These are phyloP conservation scores for Castanospermum australe DNA, from an alignment of 306 rosid species.

Conservation along the genomic window DNA sequence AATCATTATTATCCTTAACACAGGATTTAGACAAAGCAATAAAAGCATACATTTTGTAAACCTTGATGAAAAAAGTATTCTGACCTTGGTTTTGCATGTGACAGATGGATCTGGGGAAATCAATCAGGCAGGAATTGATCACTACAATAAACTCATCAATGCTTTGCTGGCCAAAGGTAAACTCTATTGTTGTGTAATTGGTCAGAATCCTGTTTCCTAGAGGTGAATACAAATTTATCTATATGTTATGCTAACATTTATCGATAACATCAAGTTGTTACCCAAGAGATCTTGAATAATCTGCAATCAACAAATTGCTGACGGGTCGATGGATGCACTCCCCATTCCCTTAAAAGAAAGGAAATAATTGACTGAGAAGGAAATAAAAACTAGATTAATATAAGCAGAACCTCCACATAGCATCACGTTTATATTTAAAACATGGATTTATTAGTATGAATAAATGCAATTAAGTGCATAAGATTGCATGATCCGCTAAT, in stretches of 20 bases:
- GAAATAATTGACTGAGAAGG: background rate
- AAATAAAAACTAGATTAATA: background rate
- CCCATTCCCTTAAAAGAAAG: no score
- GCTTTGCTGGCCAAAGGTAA: constrained; percentile 83
- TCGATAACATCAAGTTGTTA: no score
- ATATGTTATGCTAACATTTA: background rate
- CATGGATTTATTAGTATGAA: background rate
- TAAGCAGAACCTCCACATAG: background rate
- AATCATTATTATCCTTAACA: background rate
- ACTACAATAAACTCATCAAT: constrained; percentile 80
- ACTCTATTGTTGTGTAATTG: background rate
- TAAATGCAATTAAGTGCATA: background rate
- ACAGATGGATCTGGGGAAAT: constrained; percentile 78
- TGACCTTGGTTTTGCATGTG: background rate
- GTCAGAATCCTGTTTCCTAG: background rate
- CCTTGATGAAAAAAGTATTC: background rate
- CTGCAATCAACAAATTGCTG: no score
- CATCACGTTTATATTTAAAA: background rate
- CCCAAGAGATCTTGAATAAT: no score
- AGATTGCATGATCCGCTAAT: constrained; percentile 12
- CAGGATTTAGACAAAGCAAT: no score
- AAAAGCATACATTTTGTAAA: background rate
- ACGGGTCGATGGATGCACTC: no score
- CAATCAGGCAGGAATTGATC: constrained; percentile 78
- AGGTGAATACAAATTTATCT: background rate